Percentiles rank a stretch among this genome's conserved stretches.
Conservation (phyloP, 2,329 filamentous ascomycete species). For the Ceratocystis smalleyi region DNA sequence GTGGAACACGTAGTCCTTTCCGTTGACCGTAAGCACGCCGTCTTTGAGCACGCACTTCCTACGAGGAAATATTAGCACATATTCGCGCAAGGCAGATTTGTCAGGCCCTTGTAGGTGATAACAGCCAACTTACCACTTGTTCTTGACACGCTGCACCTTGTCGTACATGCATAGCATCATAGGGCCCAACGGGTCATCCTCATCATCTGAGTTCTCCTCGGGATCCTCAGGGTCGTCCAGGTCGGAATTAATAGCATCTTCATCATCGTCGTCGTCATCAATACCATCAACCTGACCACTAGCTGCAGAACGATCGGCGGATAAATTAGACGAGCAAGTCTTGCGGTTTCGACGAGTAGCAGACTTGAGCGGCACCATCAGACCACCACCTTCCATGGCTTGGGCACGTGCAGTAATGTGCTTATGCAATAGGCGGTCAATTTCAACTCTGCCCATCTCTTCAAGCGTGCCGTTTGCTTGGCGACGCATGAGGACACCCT, state of each 20-base stretch:
- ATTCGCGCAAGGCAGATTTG: background rate
- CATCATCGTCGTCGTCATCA: constrained; percentile 51
- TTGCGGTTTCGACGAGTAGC: constrained; percentile 25
- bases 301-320: constrained; percentile 25
- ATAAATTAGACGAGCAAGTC: background rate
- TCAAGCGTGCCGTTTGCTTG: constrained; percentile 37
- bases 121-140: constrained; percentile 58
- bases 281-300: constrained; percentile 40
- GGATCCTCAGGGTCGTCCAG: constrained; percentile 89
- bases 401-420: constrained; percentile 51
- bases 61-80: constrained; percentile 21
- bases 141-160: constrained; percentile 98
- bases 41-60: constrained; percentile 98
- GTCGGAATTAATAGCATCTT: constrained; percentile 96
- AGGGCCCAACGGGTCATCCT: constrained; percentile 67
- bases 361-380: constrained; percentile 57
- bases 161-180: constrained; percentile 99
- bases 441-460: constrained; percentile 44
- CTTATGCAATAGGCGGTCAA: constrained; percentile 53
- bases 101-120: background rate
- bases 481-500: constrained; percentile 44
- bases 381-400: constrained; percentile 55
- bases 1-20: constrained; percentile 94
- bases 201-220: constrained; percentile 67
- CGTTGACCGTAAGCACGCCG: constrained; percentile 81